Conservation (phyloP, 1,284 basidiomycete species). For the Heterobasidion parviporum region DNA sequence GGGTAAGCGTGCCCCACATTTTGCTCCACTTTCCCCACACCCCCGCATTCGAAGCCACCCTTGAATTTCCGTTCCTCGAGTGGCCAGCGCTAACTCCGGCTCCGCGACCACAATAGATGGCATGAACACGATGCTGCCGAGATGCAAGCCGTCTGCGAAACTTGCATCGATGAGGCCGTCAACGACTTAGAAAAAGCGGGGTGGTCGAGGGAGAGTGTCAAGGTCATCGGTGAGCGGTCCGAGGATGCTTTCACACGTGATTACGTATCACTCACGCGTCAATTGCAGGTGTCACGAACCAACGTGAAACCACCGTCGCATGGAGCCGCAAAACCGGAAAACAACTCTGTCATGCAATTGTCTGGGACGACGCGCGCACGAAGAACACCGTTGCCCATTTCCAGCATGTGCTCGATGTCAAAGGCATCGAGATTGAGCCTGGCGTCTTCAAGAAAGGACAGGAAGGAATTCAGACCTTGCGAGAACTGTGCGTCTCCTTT, state of each 20-base stretch:
- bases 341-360: conserved; percentile 84
- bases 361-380: conserved; percentile 94
- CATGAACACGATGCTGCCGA: conserved; percentile 92
- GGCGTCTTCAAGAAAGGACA: conserved; percentile 63
- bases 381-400: conserved; percentile 76
- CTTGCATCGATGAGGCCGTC: conserved; percentile 72
- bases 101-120: conserved; percentile 51
- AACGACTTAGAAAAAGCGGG: conserved; percentile 69
- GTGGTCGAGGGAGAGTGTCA: conserved; percentile 74
- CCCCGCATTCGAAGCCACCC: neutral
- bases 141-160: conserved; percentile 72
- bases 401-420: conserved; percentile 62
- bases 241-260: conserved; percentile 1
- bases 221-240: conserved; percentile 72
- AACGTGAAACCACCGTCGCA: conserved; percentile 92
- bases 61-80: neutral
- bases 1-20: conserved; percentile 42
- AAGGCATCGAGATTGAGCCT: conserved; percentile 69
- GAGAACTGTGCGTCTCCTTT: conserved; percentile 50
- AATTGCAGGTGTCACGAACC: conserved; percentile 87
- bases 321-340: conserved; percentile 91
- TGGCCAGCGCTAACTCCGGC: neutral
- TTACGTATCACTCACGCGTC: neutral
- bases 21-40: neutral
- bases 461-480: conserved; percentile 60